Percentiles rank a stretch among this genome's conserved stretches.
Conservation (phyloP, 768 basidiomycete species). For the Pleurotus ostreatus region DNA sequence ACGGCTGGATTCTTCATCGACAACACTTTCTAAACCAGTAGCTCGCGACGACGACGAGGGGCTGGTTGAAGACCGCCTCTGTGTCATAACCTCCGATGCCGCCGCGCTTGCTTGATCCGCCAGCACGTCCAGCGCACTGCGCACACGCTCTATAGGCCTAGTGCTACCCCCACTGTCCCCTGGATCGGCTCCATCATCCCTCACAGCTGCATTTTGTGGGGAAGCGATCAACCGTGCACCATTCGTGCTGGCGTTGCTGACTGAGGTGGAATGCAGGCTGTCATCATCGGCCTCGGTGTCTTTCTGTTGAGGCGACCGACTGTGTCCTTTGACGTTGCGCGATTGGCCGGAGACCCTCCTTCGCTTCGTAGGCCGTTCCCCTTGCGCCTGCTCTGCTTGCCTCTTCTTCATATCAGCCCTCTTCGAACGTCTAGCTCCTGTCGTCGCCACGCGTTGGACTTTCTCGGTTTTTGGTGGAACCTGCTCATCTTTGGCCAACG, state of each 20-base stretch:
- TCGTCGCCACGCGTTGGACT: background rate
- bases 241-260: background rate
- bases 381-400: background rate
- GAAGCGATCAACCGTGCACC: constrained; percentile 3
- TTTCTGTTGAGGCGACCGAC: no score
- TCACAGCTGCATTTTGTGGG: background rate
- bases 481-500: no score
- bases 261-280: background rate
- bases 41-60: background rate
- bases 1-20: background rate
- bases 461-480: background rate
- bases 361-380: background rate
- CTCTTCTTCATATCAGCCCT: background rate
- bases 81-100: background rate
- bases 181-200: constrained; percentile 1
- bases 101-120: constrained; percentile 67
- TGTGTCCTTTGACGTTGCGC: background rate
- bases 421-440: background rate
- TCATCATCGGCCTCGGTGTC: background rate
- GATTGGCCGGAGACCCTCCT: background rate
- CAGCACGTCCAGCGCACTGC: constrained; percentile 65
- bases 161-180: background rate
- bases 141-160: constrained; percentile 24
- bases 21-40: background rate
- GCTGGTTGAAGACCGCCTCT: background rate